Conservation (phyloP, 106 monocot species). For the Chionographis japonica region DNA sequence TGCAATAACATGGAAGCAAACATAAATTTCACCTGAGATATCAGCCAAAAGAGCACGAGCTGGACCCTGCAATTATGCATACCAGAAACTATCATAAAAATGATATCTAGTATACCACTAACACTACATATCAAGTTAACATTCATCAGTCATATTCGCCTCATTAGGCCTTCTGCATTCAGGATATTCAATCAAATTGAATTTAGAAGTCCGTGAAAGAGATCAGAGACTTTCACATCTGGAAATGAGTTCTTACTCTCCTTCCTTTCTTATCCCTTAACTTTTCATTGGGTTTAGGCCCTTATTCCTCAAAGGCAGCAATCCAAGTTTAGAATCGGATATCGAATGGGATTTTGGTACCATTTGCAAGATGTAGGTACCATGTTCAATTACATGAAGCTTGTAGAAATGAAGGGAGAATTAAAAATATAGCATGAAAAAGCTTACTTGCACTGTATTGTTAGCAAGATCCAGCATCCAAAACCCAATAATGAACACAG, state of each 20-base stretch:
- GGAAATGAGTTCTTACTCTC: no score
- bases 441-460: conserved; percentile 89
- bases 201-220: neutral
- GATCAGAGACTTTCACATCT: neutral
- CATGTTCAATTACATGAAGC: neutral
- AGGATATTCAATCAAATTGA: neutral
- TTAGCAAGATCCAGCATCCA: conserved; percentile 99
- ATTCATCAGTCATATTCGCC: no score
- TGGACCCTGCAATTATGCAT: conserved; percentile 59
- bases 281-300: no score
- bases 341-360: no score
- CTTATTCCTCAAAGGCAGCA: no score
- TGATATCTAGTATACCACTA: neutral
- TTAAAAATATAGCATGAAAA: neutral
- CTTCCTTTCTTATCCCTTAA: no score
- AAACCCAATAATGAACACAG: conserved; percentile 83
- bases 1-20: conserved; percentile 6
- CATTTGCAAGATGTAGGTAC: no score
- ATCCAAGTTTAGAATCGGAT: no score
- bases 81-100: neutral
- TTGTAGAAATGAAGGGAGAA: neutral
- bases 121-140: neutral
- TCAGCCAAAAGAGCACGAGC: conserved; percentile 99
- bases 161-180: no score
- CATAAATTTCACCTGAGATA: conserved; percentile 70